Evolutionary conservation across 192 early-diverging fungal species (phyloP).

Genomic region (Glomus cerebriforme): DNA sequence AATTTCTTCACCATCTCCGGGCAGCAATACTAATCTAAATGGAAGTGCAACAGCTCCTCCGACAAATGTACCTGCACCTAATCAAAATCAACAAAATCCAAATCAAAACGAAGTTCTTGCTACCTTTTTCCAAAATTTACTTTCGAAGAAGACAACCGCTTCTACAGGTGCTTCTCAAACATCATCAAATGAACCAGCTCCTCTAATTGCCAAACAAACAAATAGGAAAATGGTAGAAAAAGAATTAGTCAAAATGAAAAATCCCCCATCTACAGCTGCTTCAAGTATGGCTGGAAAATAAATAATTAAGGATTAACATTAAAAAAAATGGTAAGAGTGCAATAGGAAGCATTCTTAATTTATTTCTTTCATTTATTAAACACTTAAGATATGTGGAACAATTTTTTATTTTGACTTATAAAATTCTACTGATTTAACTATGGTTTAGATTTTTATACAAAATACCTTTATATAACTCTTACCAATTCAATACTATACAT

Average conservation of each 20-base stretch:
- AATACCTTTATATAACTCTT: background rate
- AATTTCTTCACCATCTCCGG: background rate
- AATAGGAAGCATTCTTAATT: background rate
- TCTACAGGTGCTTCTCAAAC: constrained; percentile 1
- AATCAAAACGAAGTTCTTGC: constrained; percentile 76
- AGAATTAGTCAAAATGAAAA: constrained; percentile 22
- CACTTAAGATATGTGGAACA: background rate
- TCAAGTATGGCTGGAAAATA: constrained; percentile 22
- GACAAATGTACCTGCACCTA: constrained; percentile 30
- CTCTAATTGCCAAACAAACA: background rate
- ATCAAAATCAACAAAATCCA: constrained; percentile 1
- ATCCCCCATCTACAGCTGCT: background rate
- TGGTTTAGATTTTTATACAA: background rate
- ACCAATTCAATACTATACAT: background rate
- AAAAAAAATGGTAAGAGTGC: background rate
- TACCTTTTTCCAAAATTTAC: constrained; percentile 89
- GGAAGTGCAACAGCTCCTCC: constrained; percentile 33
- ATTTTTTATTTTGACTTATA: constrained; percentile 1
- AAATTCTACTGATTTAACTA: background rate
- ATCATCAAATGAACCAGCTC: background rate
- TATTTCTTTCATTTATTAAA: background rate
- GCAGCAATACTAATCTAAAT: constrained; percentile 5
- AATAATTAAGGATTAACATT: background rate
- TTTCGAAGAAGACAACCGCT: constrained; percentile 52
- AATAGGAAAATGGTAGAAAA: constrained; percentile 13